Base-by-base conservation (phyloP, 768 basidiomycete genomes). In the Sistotremastrum niveocremeum region DNA sequence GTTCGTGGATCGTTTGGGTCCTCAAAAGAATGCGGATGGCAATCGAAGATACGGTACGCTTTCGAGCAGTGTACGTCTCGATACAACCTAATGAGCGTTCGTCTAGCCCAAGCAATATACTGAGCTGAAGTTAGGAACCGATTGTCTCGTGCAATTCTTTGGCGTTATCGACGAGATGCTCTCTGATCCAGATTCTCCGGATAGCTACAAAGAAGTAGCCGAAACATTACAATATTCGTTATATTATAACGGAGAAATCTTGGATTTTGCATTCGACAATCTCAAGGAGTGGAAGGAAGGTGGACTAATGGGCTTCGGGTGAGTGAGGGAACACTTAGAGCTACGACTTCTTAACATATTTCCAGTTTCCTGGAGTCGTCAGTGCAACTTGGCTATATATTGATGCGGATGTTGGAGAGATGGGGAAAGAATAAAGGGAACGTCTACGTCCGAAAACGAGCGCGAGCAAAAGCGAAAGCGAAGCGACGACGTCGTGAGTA, bases 231-330 rank as follows among this genome's bases (percentile, higher is more conserved):
- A 90, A 54, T 79, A 89, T 51, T 88, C 95, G 60, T 68, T 99
- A 29, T 83, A 97, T 56, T 98, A 97, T 66, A 91, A 91, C 54
- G 91, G 88, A 34, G 90, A 97, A 52, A 80, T 93, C 11, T 77
- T 98, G 45, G 93, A 98, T 53, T 77, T 90, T 28, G 76, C 90
- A 0, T 66, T 91, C 39, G 81, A 84, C 29, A 81, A 84, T 46
- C 61, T 98, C 42, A 69, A 75, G 41, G 67, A 69, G 29, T 97
- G 90, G 69, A 85, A 81, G 52, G 74, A 82, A 40, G 89, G 80
- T 42, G 81, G 86, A 20, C 20, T 20, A 20, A 20, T 20, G 52
- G 66, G 66, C 2, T 56, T 68, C 37, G 62, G 60, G 63, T 69
- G 38, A 44, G 65, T 59, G 9, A 20, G 20, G n/a, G 39, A 29